Conservation (phyloP, 2,329 filamentous ascomycete species). For the Botrytis squamosa region DNA sequence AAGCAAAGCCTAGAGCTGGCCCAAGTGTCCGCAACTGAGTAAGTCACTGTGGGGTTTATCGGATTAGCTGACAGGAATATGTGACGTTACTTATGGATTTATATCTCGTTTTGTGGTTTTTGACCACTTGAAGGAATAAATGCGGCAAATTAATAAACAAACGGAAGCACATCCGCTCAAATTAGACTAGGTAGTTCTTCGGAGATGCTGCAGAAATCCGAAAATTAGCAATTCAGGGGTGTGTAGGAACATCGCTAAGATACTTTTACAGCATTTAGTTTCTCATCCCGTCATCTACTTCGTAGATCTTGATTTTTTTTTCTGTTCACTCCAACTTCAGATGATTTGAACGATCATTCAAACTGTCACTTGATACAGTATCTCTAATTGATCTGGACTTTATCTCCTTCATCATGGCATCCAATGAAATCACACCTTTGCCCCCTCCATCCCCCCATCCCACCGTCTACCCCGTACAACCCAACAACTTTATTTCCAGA, state of each 20-base stretch:
- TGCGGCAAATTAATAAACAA: background rate
- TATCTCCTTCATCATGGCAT: background rate
- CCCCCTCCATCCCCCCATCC: no score
- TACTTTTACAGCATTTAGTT: background rate
- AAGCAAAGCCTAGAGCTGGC: conserved; percentile 18
- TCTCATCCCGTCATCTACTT: background rate
- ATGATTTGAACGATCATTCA: background rate
- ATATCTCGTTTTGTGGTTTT: background rate
- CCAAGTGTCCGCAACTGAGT: conserved; percentile 13
- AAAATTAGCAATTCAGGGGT: background rate
- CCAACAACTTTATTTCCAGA: conserved; percentile 5
- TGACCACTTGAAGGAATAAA: background rate
- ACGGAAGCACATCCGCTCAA: background rate
- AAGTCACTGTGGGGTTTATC: conserved; percentile 18
- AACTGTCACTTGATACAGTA: background rate
- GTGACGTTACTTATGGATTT: conserved; percentile 9
- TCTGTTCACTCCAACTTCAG: background rate
- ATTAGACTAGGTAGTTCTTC: background rate
- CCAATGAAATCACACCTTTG: background rate
- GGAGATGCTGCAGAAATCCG: background rate
- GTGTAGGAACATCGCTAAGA: background rate
- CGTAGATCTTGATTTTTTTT: background rate
- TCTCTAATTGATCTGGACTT: background rate
- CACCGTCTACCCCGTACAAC: background rate
- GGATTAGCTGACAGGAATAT: background rate